phyloP scores from a whole-genome alignment of 1,139 yeast genomes.

The Yamadazyma songkhlaensis region DNA sequence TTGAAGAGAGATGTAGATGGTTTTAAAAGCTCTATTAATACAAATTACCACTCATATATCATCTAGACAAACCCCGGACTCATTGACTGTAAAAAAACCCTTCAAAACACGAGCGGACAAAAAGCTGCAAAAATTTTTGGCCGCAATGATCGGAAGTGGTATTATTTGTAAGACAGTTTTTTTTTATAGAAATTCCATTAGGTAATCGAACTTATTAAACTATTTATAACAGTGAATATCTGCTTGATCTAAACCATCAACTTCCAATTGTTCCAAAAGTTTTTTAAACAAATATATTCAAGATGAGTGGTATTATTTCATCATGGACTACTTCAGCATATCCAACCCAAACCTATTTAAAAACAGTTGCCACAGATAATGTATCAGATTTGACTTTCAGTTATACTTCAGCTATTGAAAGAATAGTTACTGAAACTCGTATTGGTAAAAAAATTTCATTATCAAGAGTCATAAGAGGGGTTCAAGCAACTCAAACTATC shows the following conservation, averaged over 20 bases:
- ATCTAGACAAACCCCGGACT: too few relatives aligned
- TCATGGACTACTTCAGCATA: slow-evolving; percentile 23
- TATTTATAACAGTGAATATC: not conserved
- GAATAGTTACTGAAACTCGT: slow-evolving; percentile 14
- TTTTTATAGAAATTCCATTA: not conserved
- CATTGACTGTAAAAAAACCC: too few relatives aligned
- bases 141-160: not conserved
- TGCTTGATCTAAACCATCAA: too few relatives aligned
- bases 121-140: too few relatives aligned
- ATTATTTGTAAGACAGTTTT: too few relatives aligned
- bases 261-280: too few relatives aligned
- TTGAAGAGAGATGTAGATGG: too few relatives aligned
- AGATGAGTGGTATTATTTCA: slow-evolving; percentile 3
- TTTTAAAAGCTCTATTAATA: too few relatives aligned
- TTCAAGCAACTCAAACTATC: slow-evolving; percentile 35
- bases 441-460: slow-evolving; percentile 14
- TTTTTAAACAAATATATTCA: too few relatives aligned
- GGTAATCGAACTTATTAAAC: not conserved
- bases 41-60: too few relatives aligned
- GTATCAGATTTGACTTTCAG: slow-evolving; percentile 17
- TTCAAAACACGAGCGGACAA: too few relatives aligned
- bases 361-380: slow-evolving; percentile 18
- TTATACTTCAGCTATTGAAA: slow-evolving; percentile 16
- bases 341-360: slow-evolving; percentile 18
- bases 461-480: slow-evolving; percentile 32